Evolutionary conservation across 2,329 filamentous ascomycete genomes (phyloP).

Genomic region (Trichoderma sp.): DNA sequence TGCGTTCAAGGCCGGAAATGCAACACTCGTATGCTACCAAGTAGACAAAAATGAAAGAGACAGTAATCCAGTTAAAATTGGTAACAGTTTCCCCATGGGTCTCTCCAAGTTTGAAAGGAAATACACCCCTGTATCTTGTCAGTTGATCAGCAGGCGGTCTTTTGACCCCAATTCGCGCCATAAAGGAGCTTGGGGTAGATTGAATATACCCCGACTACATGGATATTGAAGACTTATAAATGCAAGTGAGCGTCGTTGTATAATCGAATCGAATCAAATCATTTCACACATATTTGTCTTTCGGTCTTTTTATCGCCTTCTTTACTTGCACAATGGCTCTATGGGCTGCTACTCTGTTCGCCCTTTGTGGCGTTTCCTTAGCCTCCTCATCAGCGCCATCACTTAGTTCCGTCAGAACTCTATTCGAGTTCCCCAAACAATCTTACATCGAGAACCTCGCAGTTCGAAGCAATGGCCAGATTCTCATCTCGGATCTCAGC

Average conservation of each 20-base stretch:
- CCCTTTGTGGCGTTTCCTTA: constrained; percentile 9
- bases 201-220: constrained; percentile 1
- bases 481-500: constrained; percentile 36
- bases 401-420: not conserved
- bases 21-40: not conserved
- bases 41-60: not conserved
- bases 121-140: not conserved
- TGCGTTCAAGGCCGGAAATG: not conserved
- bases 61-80: not conserved
- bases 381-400: not conserved
- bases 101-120: not conserved
- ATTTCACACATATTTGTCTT: not conserved
- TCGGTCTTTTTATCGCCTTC: not conserved
- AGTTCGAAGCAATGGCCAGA: constrained; percentile 35
- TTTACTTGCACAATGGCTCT: not conserved
- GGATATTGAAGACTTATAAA: not conserved
- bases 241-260: not conserved
- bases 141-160: not conserved
- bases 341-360: not conserved
- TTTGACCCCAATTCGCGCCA: constrained; percentile 2
- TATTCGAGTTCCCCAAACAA: constrained; percentile 13
- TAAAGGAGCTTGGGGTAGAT: not conserved
- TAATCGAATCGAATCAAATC: no score
- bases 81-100: not conserved
- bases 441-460: constrained; percentile 37